phyloP scores from a whole-genome alignment of 163 green algal species.

The Chloroidium sp. region DNA sequence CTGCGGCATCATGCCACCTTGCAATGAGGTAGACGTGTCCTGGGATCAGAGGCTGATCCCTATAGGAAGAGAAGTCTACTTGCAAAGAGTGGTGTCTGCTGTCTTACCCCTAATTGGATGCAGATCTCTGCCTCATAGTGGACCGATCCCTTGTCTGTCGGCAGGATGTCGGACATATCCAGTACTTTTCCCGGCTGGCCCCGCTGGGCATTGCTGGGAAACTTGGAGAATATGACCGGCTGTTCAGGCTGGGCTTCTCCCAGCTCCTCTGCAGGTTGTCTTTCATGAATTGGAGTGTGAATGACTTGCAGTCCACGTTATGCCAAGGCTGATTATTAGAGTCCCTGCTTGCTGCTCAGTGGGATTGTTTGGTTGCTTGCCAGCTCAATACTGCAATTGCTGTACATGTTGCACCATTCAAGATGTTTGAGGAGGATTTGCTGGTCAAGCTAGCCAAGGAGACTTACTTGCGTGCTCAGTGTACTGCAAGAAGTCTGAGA shows the following conservation, averaged over 20 bases:
- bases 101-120: conserved; percentile 5
- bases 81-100: not conserved
- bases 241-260: not conserved
- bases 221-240: conserved; percentile 18
- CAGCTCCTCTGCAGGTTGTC: conserved; percentile 16
- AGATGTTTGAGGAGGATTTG: not conserved
- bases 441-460: not conserved
- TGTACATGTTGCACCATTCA: not conserved
- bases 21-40: not conserved
- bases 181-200: not conserved
- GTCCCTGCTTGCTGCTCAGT: no score
- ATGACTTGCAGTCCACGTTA: no score
- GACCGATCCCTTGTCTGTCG: conserved; percentile 4
- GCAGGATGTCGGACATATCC: conserved; percentile 9
- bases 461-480: not conserved
- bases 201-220: conserved; percentile 4
- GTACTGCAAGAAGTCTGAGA: not conserved
- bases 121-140: conserved; percentile 25
- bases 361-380: no score
- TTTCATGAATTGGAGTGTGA: conserved; percentile 2
- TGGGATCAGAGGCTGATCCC: not conserved
- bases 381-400: no score
- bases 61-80: not conserved
- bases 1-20: not conserved
- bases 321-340: no score